Evolutionary conservation across 768 basidiomycete genomes (phyloP).

Genomic region (Amanita jacksonii): DNA sequence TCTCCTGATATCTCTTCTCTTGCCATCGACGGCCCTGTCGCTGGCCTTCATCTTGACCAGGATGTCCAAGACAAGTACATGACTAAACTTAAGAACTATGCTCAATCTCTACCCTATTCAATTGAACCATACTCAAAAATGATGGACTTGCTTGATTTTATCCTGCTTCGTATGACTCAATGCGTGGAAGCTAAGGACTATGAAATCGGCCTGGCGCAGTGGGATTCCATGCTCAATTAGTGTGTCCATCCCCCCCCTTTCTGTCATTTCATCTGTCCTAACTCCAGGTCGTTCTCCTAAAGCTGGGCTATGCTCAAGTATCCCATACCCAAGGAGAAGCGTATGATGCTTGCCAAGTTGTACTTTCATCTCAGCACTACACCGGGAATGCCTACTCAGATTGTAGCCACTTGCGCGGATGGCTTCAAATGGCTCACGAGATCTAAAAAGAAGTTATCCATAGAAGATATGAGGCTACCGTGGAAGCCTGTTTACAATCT

Average conservation of each 20-base stretch:
- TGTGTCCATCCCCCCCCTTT: conserved; percentile 30
- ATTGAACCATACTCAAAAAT: conserved; percentile 71
- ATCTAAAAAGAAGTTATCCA: conserved; percentile 65
- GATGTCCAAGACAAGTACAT: conserved; percentile 27
- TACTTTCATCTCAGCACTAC: conserved; percentile 69
- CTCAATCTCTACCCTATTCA: conserved; percentile 61
- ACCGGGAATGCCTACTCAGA: conserved; percentile 67
- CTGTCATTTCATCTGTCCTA: conserved; percentile 5
- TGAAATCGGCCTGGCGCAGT: conserved; percentile 70
- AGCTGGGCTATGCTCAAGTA: conserved; percentile 83
- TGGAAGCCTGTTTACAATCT: conserved; percentile 75
- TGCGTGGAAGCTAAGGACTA: conserved; percentile 74
- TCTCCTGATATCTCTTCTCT: conserved; percentile 41
- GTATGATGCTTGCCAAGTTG: conserved; percentile 64
- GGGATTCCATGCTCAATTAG: conserved; percentile 72
- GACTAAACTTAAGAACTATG: conserved; percentile 53
- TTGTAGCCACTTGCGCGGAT: conserved; percentile 60
- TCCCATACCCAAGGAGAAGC: conserved; percentile 72
- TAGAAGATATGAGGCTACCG: conserved; percentile 72
- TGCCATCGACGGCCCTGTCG: conserved; percentile 24
- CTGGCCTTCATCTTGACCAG: conserved; percentile 17
- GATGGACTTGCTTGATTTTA: conserved; percentile 67
- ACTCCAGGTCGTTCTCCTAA: conserved; percentile 6
- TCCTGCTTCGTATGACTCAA: conserved; percentile 59
- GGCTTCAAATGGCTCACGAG: conserved; percentile 47